phyloP scores from a whole-genome alignment of 2,329 filamentous ascomycete genomes.

The Phialophora chinensis region DNA sequence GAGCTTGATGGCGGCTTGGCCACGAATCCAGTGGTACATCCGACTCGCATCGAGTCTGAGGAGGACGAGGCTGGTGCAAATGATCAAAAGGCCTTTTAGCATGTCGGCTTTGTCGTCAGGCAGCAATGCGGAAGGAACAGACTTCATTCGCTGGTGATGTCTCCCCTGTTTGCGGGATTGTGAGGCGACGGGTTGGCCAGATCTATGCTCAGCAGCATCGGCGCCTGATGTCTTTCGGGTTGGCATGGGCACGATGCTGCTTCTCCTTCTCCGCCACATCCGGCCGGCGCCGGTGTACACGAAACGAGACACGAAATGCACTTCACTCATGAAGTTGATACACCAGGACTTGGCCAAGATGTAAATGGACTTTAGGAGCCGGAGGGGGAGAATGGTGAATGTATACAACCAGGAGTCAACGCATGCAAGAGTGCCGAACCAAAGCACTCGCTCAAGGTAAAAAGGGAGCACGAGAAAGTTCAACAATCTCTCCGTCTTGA shows the following conservation, averaged over 20 bases:
- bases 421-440: conserved; percentile 88
- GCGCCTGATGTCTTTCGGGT: conserved; percentile 20
- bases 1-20: conserved; percentile 94
- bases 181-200: conserved; percentile 11
- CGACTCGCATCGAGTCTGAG: conserved; percentile 93
- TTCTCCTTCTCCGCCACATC: conserved; percentile 65
- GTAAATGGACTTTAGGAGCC: conserved; percentile 80
- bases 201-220: conserved; percentile 51
- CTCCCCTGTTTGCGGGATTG: conserved; percentile 20
- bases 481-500: conserved; percentile 88
- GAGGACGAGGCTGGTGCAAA: conserved; percentile 81
- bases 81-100: conserved; percentile 84
- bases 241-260: conserved; percentile 47
- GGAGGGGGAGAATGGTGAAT: conserved; percentile 90
- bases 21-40: conserved; percentile 97
- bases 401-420: conserved; percentile 96
- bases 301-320: conserved; percentile 72
- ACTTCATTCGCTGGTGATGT: conserved; percentile 76
- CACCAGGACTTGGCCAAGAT: conserved; percentile 81
- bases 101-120: conserved; percentile 95
- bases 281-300: conserved; percentile 80
- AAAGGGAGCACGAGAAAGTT: conserved; percentile 86
- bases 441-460: conserved; percentile 81
- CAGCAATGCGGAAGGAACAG: conserved; percentile 80
- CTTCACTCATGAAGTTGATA: conserved; percentile 73